Conservation (phyloP, 352 stramenopile species). For the Globisporangium yorkense region DNA sequence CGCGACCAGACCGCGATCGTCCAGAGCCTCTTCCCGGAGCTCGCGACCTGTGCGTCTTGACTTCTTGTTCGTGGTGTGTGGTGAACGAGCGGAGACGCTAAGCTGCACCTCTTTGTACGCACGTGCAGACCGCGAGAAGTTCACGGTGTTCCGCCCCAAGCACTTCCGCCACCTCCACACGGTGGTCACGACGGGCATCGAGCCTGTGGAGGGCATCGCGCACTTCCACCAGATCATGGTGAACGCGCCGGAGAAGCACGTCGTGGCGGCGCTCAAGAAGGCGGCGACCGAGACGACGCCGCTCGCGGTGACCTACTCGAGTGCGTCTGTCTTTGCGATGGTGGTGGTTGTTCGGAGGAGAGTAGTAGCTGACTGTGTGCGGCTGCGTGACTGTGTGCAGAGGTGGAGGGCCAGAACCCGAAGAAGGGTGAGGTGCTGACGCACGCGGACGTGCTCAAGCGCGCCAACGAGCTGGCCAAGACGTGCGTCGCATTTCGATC, state of each 20-base stretch:
- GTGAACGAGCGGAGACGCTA: too few species aligned
- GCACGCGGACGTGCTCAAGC: conserved; percentile 78
- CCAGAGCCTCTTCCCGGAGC: conserved; percentile 65
- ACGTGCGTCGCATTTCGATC: conserved; percentile 29
- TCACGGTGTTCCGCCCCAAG: conserved; percentile 72
- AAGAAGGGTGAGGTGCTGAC: conserved; percentile 78
- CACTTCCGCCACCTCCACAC: conserved; percentile 78
- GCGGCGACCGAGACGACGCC: conserved; percentile 65
- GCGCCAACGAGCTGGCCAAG: conserved; percentile 58
- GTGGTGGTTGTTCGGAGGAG: too few species aligned
- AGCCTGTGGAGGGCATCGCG: conserved; percentile 65
- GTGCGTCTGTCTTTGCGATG: conserved; percentile 26
- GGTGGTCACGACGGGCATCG: conserved; percentile 78
- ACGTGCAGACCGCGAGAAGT: conserved; percentile 35
- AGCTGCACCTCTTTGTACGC: background rate
- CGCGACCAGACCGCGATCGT: conserved; percentile 75
- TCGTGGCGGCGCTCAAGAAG: conserved; percentile 51
- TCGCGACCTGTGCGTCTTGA: conserved; percentile 53
- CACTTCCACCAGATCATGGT: conserved; percentile 78
- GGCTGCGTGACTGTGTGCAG: conserved; percentile 15
- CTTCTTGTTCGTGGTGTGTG: background rate
- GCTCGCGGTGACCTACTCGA: conserved; percentile 70
- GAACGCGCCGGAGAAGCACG: conserved; percentile 69
- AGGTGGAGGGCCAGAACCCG: conserved; percentile 66
- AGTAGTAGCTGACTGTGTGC: too few species aligned